Percentiles rank a stretch among this genome's conserved stretches.
These are phyloP conservation scores for Colletotrichum orbiculare DNA, from an alignment of 2,329 filamentous ascomycete genomes.

Conservation along the genomic window DNA sequence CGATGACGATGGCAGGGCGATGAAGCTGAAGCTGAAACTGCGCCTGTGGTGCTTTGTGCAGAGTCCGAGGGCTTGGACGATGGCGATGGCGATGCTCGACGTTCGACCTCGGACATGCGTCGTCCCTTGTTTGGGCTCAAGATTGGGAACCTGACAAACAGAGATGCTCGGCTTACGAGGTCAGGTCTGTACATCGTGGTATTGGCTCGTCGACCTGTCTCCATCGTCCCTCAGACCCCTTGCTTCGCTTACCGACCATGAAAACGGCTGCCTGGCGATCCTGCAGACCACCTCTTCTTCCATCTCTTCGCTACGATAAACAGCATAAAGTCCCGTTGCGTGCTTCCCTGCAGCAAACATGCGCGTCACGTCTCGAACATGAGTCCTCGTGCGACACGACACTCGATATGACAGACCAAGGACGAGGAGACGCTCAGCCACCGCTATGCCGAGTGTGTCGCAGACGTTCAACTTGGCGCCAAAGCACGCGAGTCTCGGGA, in stretches of 20 bases:
- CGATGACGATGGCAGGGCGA: neutral
- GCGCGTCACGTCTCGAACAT: neutral
- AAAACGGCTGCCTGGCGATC: neutral
- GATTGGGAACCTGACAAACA: no score
- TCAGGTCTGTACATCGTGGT: neutral
- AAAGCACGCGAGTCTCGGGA: neutral
- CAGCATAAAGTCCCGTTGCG: no score
- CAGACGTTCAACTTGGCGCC: slow-evolving; percentile 2
- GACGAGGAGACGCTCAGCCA: slow-evolving; percentile 25
- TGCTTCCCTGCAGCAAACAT: no score
- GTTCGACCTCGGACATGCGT: no score
- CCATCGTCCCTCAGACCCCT: neutral
- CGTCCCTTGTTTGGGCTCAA: no score
- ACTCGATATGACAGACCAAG: neutral
- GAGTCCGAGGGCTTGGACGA: no score
- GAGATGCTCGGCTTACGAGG: neutral
- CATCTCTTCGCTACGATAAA: neutral
- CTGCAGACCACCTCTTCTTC: neutral
- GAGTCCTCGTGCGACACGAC: no score
- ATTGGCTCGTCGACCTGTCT: neutral
- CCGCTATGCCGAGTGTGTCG: slow-evolving; percentile 22
- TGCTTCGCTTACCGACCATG: neutral
- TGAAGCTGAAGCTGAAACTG: neutral
- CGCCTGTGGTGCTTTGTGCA: no score
- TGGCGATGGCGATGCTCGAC: no score